A percentile compares a stretch with the other conserved stretches of the same genome.
Conservation (phyloP, 139 green algal species). For the Coelastrella sp. region DNA sequence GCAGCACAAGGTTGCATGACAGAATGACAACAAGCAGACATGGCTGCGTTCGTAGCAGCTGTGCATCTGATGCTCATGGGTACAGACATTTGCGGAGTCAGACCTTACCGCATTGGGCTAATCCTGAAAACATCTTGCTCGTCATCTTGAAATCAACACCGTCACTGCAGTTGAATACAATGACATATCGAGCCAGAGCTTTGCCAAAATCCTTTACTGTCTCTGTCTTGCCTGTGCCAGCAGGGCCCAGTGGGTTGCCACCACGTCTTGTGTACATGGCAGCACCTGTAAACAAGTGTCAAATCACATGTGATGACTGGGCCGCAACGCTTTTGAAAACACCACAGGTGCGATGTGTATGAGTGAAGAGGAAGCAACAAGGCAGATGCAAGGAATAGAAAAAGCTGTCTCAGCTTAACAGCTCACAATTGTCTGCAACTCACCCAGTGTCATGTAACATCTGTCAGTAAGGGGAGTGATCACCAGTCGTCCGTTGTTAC, state of each 20-base stretch:
- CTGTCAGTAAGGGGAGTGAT: slow-evolving; percentile 95
- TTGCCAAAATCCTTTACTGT: slow-evolving; percentile 92
- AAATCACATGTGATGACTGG: background rate
- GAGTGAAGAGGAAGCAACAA: no score
- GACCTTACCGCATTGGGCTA: slow-evolving; percentile 84
- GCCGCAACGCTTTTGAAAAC: no score
- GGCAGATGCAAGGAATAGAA: no score
- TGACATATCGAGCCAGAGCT: slow-evolving; percentile 87
- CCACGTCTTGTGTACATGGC: slow-evolving; percentile 89
- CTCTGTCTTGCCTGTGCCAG: slow-evolving; percentile 94
- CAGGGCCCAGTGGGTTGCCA: slow-evolving; percentile 83
- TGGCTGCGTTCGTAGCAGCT: no score
- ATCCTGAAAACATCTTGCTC: slow-evolving; percentile 91
- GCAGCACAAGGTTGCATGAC: no score
- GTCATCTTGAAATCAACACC: slow-evolving; percentile 95
- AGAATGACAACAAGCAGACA: no score
- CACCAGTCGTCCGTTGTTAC: slow-evolving; percentile 93
- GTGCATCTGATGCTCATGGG: no score
- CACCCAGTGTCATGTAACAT: background rate
- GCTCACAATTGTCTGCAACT: no score
- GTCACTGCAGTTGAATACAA: slow-evolving; percentile 97
- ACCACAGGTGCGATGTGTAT: no score
- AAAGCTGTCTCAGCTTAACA: no score
- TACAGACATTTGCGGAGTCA: no score
- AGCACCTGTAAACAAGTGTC: slow-evolving; percentile 87